Base-by-base conservation (phyloP, 2,329 filamentous ascomycete genomes). In the Blastomyces gilchristii region DNA sequence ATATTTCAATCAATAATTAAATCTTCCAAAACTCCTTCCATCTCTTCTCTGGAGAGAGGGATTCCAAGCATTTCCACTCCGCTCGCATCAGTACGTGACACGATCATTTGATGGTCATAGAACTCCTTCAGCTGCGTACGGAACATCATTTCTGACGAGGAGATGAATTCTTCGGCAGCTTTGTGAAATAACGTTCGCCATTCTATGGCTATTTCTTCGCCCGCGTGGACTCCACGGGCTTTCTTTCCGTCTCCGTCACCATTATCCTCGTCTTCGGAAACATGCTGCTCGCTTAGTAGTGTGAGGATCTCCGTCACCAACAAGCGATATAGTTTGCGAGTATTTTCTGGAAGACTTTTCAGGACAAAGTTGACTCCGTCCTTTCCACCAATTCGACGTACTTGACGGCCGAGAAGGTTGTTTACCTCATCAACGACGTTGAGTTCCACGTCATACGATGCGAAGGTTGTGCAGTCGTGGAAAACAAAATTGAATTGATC, bases 41-140 rank as follows among this genome's bases (percentile, higher is more conserved):
- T 80, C 76, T 99, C 94, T 67, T 96, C 91, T 68, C 87, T 88
- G 53, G 87, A 82, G 71, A 97, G 91, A 0, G 94, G 94, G 16
- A 96, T 85, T 68, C 89, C 88, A 57, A 99, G 76, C 61, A 94
- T 79, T 73, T 97, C 94, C 2, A 88, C 92, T 2, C 94, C 94
- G 63, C 92, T 80, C 0, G 84, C 83, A 74, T 99, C 93, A 72
- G 93, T 93, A 66, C 87, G 85, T 65, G 89, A 95, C 62, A 90
- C 90, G 66, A 99, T 89, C 86, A 99, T 97, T 72, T 97, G 91
- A 78, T 99, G 94, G 71, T 99, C 94, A 73, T 97, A 91, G 74
- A 99, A 94, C 83, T 99, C 94, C 77, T 97, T 97, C 66, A 99
- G 77, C 72, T 99, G 75, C 34, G 92, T 96, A 65, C 94, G 83